Percentiles rank a stretch among this genome's conserved stretches.
Conservation (phyloP, 2,329 filamentous ascomycete species). For the Elsinoe ampelina region DNA sequence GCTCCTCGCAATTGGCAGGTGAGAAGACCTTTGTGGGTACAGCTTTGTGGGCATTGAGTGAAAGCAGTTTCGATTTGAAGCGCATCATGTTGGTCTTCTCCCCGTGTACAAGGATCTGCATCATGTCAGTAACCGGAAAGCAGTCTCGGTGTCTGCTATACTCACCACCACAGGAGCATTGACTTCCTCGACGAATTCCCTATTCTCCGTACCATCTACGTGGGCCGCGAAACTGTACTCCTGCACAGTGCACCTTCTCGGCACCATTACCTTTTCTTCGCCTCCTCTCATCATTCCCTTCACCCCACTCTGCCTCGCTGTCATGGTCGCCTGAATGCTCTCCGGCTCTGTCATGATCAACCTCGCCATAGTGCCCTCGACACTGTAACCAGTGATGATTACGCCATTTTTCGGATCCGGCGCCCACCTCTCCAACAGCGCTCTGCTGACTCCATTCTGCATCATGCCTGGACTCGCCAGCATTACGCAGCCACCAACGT, state of each 20-base stretch:
- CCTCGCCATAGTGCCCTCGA: slow-evolving; percentile 97
- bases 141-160: slow-evolving; percentile 22
- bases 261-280: slow-evolving; percentile 83
- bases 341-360: slow-evolving; percentile 92
- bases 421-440: slow-evolving; percentile 89
- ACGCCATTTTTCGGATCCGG: slow-evolving; percentile 96
- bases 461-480: slow-evolving; percentile 96
- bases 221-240: slow-evolving; percentile 96
- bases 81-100: slow-evolving; percentile 98
- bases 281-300: slow-evolving; percentile 55
- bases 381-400: slow-evolving; percentile 95
- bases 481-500: slow-evolving; percentile 93
- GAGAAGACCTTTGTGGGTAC: slow-evolving; percentile 86
- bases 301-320: slow-evolving; percentile 35
- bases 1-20: slow-evolving; percentile 87
- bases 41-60: slow-evolving; percentile 74
- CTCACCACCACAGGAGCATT: slow-evolving; percentile 83
- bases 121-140: slow-evolving; percentile 13
- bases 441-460: slow-evolving; percentile 88
- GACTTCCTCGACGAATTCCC: slow-evolving; percentile 94
- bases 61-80: slow-evolving; percentile 85
- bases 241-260: slow-evolving; percentile 81
- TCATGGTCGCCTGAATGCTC: slow-evolving; percentile 90
- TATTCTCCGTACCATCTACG: slow-evolving; percentile 90
- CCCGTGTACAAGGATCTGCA: slow-evolving; percentile 85